Evolutionary conservation across 805 yeast species (phyloP).

Genomic region (Clavispora carvajalis): DNA sequence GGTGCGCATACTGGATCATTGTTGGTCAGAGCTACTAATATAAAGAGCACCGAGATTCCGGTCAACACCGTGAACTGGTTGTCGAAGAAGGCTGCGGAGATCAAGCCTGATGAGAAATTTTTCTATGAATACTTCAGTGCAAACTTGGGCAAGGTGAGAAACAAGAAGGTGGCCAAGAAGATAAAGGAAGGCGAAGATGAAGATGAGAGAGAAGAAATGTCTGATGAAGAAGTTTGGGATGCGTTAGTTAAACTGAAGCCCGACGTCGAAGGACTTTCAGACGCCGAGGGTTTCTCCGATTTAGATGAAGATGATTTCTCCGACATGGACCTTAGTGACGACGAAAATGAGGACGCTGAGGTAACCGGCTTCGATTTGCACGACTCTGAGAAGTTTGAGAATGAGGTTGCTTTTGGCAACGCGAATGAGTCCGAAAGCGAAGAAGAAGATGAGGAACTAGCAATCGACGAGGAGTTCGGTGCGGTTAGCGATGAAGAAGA

Average conservation of each 20-base stretch:
- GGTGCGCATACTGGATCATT: constrained; percentile 72
- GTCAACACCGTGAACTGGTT: constrained; percentile 86
- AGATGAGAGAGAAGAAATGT: constrained; percentile 40
- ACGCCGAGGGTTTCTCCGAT: constrained; percentile 27
- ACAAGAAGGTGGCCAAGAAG: constrained; percentile 15
- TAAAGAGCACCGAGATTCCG: constrained; percentile 47
- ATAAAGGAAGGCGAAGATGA: constrained; percentile 27
- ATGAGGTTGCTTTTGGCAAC: constrained; percentile 39
- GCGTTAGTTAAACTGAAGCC: constrained; percentile 74
- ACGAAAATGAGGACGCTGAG: constrained; percentile 28
- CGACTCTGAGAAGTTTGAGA: constrained; percentile 17
- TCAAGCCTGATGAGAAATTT: constrained; percentile 84
- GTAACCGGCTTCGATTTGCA: constrained; percentile 19
- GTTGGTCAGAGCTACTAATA: constrained; percentile 58
- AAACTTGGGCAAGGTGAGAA: constrained; percentile 33
- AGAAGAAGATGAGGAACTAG: constrained; percentile 27
- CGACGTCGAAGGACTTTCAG: constrained; percentile 48
- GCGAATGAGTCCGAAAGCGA: constrained; percentile 39
- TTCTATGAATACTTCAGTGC: constrained; percentile 78
- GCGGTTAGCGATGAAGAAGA: constrained; percentile 16
- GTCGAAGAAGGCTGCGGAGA: constrained; percentile 51
- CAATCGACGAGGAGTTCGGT: constrained; percentile 12
- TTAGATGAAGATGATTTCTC: constrained; percentile 43
- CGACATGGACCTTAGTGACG: constrained; percentile 39
- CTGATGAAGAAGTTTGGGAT: constrained; percentile 74